Evolutionary conservation across 2,329 filamentous ascomycete species (phyloP), one percentile per base, ranked within the genome.

Genomic region (Claviceps humidiphila): DNA sequence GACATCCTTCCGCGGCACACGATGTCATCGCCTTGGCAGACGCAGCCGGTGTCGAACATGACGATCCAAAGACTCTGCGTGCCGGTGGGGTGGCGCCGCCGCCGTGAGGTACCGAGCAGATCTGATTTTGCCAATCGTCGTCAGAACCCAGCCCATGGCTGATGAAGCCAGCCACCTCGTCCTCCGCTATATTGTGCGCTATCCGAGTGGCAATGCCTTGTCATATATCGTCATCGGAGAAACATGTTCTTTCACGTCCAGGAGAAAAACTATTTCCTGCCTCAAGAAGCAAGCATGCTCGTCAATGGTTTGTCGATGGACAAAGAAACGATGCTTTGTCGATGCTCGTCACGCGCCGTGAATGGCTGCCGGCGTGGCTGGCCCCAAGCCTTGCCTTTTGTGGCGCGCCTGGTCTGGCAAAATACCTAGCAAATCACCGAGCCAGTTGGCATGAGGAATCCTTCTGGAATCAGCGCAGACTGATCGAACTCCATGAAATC

Each of bases 381-480:
- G 45, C 49, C 30, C 24, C 49, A 51, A 45, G 44, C 40, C 49
- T 52, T 41, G 46, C 39, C 43, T 37, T 47, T 50, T 52, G 40
- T 49, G 51, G 44, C 48, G 44, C 48, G 48, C 42, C 44, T 16
- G 37, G 37, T 30, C 47, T 30, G 16, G 20, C 9, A 6, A 11
- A 14, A 45, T 20, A 48, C 24, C 4, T 6, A 24, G 47, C 53
- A 49, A 55, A 55, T 53, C 51, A 53, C 42, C 37, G 34, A 37
- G 9, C 41, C 4, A 24, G 11, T 14, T 14, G 42, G 37, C 22
- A 44, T 17, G 17, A 26, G 41, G 54, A 55, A 51, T 55, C 49
- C 51, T 55, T 55, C 54, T 55, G 45, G 51, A 55, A 55, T 40
- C 53, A 20, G 38, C 44, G 26, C 49, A 6, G 20, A 37, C 14